Conservation (phyloP, 768 basidiomycete species). For the Naganishia vaughanmartiniae region DNA sequence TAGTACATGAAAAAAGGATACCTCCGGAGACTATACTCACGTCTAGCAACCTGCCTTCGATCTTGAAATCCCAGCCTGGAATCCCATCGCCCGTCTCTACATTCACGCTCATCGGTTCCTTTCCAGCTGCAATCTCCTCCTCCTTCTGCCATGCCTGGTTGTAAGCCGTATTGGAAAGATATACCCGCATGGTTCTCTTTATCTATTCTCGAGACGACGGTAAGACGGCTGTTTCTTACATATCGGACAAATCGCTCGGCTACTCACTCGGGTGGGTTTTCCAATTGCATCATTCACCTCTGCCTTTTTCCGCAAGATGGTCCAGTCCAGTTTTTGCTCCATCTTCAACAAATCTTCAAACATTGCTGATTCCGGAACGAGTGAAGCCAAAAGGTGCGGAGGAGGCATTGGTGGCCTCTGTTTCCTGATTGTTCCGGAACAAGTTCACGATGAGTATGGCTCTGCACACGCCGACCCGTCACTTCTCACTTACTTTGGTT, state of each 20-base stretch:
- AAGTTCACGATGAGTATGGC: not conserved
- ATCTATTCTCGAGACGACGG: conserved; percentile 59
- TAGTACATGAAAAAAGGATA: not conserved
- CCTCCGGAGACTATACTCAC: conserved; percentile 39
- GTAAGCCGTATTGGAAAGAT: conserved; percentile 81
- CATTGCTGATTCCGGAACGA: conserved; percentile 78
- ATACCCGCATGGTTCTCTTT: conserved; percentile 76
- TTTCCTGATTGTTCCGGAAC: conserved; percentile 6
- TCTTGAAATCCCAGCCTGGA: conserved; percentile 80
- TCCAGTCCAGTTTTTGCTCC: conserved; percentile 93
- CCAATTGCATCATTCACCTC: conserved; percentile 87
- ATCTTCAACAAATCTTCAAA: conserved; percentile 81
- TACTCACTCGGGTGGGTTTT: conserved; percentile 65
- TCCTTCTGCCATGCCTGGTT: conserved; percentile 77
- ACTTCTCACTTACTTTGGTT: not conserved
- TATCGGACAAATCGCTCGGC: not conserved
- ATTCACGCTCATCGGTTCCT: conserved; percentile 23
- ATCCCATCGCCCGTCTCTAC: conserved; percentile 83
- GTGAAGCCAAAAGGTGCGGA: conserved; percentile 64
- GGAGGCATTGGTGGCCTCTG: conserved; percentile 41
- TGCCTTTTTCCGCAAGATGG: conserved; percentile 80
- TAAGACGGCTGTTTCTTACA: not conserved
- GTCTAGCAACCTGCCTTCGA: conserved; percentile 77
- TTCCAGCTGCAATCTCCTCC: conserved; percentile 8
- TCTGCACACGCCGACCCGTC: not conserved